Evolutionary conservation across 2,329 filamentous ascomycete species (phyloP).

Genomic region (Trichoderma citrinoviride): DNA sequence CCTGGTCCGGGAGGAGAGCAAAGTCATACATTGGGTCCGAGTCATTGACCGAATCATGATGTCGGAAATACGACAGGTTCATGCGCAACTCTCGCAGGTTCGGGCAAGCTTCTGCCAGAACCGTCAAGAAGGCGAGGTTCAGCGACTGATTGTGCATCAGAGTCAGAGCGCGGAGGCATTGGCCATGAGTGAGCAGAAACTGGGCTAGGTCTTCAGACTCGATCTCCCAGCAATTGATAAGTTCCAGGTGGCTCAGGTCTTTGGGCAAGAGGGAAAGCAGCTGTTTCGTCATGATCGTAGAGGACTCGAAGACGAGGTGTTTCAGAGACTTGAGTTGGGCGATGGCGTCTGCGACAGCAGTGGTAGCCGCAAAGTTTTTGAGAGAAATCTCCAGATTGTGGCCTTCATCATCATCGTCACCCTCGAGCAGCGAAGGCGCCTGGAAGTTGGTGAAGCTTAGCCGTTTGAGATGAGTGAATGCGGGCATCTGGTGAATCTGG

Average conservation of each 20-base stretch:
- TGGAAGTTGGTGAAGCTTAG: conserved; percentile 64
- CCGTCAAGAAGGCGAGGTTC: conserved; percentile 69
- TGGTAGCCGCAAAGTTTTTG: conserved; percentile 44
- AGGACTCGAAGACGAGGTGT: conserved; percentile 71
- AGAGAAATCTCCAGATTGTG: conserved; percentile 34
- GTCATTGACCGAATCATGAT: conserved; percentile 65
- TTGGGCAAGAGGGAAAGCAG: conserved; percentile 68
- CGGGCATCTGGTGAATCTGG: conserved; percentile 51
- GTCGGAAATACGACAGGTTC: conserved; percentile 75
- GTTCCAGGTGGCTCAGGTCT: conserved; percentile 63
- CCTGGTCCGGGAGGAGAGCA: conserved; percentile 60
- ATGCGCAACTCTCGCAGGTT: conserved; percentile 68
- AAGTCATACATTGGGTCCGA: conserved; percentile 71
- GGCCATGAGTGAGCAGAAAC: conserved; percentile 67
- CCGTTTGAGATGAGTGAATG: conserved; percentile 56
- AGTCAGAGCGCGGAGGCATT: conserved; percentile 62
- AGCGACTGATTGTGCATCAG: conserved; percentile 79
- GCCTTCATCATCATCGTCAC: conserved; percentile 34
- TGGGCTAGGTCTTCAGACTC: conserved; percentile 61
- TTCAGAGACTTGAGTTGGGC: conserved; percentile 58
- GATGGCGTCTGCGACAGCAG: conserved; percentile 36
- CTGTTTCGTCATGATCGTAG: conserved; percentile 64
- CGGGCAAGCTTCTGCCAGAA: conserved; percentile 66
- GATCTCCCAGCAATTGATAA: conserved; percentile 77
- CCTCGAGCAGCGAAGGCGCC: conserved; percentile 46